phyloP scores from a whole-genome alignment of 352 stramenopile species.

The Globisporangium ultimum region DNA sequence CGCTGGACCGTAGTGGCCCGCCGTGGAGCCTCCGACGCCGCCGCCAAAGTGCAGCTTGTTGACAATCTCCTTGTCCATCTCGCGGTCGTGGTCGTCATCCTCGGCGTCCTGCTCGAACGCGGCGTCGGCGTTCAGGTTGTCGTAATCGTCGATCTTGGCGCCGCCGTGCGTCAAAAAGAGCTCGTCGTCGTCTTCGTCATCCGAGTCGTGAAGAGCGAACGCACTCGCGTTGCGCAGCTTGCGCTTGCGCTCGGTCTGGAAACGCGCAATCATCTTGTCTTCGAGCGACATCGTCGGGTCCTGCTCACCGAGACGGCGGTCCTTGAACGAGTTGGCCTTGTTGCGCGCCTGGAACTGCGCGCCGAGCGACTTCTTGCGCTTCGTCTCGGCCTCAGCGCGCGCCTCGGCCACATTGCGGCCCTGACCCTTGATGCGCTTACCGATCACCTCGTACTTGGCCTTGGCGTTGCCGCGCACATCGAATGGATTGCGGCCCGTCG shows the following conservation, averaged over 20 bases:
- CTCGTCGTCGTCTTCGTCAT: slow-evolving; percentile 61
- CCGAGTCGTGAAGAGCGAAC: slow-evolving; percentile 78
- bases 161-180: slow-evolving; percentile 79
- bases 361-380: slow-evolving; percentile 84
- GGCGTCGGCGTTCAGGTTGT: slow-evolving; percentile 47
- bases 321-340: slow-evolving; percentile 88
- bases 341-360: slow-evolving; percentile 78
- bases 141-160: slow-evolving; percentile 75
- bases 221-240: slow-evolving; percentile 73
- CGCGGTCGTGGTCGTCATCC: slow-evolving; percentile 69
- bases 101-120: slow-evolving; percentile 45
- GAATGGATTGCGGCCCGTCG: slow-evolving; percentile 79
- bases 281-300: slow-evolving; percentile 85
- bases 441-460: slow-evolving; percentile 90
- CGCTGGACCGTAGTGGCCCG: slow-evolving; percentile 8
- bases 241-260: slow-evolving; percentile 87
- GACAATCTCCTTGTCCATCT: slow-evolving; percentile 81
- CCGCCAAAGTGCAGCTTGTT: slow-evolving; percentile 87
- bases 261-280: slow-evolving; percentile 91
- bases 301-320: slow-evolving; percentile 83
- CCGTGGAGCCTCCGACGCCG: slow-evolving; percentile 15
- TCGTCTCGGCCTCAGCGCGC: slow-evolving; percentile 76
- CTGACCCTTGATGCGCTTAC: slow-evolving; percentile 85
- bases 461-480: slow-evolving; percentile 83
- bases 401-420: slow-evolving; percentile 86